Base-by-base conservation (phyloP, 495 filamentous ascomycete species). In the Aspergillus taichungensis region DNA sequence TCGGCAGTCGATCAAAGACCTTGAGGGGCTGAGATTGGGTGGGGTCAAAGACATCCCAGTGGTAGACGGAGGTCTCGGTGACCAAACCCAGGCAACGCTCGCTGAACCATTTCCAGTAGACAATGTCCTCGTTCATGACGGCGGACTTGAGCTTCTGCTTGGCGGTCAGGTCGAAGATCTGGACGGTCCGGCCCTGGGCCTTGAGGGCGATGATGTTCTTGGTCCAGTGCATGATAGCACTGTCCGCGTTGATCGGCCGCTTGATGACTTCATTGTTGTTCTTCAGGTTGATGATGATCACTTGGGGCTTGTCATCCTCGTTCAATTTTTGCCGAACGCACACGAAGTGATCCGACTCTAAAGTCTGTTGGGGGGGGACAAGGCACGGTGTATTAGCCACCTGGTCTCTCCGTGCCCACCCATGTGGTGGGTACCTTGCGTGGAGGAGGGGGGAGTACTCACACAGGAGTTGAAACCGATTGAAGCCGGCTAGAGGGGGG, bases 21-120 rank as follows among this genome's bases (percentile, higher is more conserved):
- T 97, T 95, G 35, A 87, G 77, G 8, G 92, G 89, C 41, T 81
- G 73, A 37, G 77, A 68, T 64, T 94, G 83, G 49, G 77, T 73
- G 28, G 79, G 70, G 55, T 94, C 87, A 54, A 88, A 87, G 46
- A 96, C 85, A 63, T 97, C 88, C 92, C 92, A 99, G 72, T 97
- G 92, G 68, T 88, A 99, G 42, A 99, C 87, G 14, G 84, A 75
- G 51, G 69, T 83, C 28, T 94, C 88, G 31, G 91, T 96, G 32
- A 99, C 85, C 61, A 99, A 63, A 43, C 92, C 92, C 39, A 99
- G 64, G 43, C 78, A 83, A 40, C 74, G 84, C 53, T 91, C 83
- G 68, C 84, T 95, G 69, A 91, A 85, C 94, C 94, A 99, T 69
- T 95, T 95, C 92, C 92, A 99, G 76, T 92, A 99, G 10, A 86